phyloP scores from a whole-genome alignment of 257 asterid genomes.

The Nicotiana attenuata region DNA sequence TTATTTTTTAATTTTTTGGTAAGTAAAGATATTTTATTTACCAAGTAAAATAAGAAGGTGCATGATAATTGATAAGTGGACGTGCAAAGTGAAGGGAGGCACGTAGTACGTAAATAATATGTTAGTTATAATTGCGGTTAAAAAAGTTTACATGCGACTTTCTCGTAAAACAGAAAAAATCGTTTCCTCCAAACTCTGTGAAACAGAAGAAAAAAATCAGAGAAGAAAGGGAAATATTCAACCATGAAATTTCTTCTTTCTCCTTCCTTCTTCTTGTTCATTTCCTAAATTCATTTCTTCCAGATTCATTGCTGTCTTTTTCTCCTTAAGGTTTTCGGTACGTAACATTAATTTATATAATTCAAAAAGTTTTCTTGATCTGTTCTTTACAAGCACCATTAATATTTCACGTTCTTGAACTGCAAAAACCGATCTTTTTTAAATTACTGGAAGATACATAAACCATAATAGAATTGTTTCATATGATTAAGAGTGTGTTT shows the following conservation, averaged over 20 bases:
- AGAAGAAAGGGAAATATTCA: constrained; percentile 12
- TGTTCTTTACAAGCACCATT: not conserved
- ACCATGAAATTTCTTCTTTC: constrained; percentile 6
- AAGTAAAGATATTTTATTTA: too few species aligned
- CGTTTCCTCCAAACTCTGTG: not conserved
- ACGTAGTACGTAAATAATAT: constrained; percentile 2
- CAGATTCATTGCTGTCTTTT: not conserved
- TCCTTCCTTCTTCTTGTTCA: constrained; percentile 4
- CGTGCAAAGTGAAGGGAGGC: constrained; percentile 19
- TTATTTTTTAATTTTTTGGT: too few species aligned
- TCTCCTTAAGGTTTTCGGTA: constrained; percentile 10
- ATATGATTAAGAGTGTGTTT: not conserved
- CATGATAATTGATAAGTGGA: not conserved
- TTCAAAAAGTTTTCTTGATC: not conserved
- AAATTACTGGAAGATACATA: not conserved
- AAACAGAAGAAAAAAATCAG: constrained; percentile 4
- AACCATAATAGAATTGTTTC: not conserved
- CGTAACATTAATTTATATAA: not conserved
- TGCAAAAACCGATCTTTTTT: not conserved
- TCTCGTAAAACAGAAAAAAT: constrained; percentile 30
- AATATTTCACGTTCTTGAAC: not conserved
- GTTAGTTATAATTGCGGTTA: constrained; percentile 21
- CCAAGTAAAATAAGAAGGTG: not conserved
- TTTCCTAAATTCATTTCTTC: not conserved
- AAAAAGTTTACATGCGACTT: constrained; percentile 16